phyloP scores from a whole-genome alignment of 2,329 filamentous ascomycete species.

The Alternaria dauci region DNA sequence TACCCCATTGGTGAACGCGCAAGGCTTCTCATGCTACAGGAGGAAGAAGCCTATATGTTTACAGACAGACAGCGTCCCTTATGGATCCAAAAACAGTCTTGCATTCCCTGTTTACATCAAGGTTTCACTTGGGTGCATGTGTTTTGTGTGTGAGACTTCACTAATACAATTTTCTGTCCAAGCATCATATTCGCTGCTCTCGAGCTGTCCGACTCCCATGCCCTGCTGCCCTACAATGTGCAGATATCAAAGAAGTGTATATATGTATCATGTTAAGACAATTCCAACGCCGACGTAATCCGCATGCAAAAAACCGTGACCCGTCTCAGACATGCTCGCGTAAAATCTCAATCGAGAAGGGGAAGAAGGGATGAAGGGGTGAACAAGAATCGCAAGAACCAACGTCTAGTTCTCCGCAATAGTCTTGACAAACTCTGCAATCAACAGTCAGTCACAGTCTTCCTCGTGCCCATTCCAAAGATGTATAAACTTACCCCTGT shows the following conservation, averaged over 20 bases:
- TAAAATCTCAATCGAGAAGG: slow-evolving; percentile 7
- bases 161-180: neutral
- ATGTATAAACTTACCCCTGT: slow-evolving; percentile 72
- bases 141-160: neutral
- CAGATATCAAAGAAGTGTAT: slow-evolving; percentile 10
- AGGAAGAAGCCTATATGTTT: slow-evolving; percentile 29
- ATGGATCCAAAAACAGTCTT: slow-evolving; percentile 44
- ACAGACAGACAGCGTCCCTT: slow-evolving; percentile 37
- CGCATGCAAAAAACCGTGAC: slow-evolving; percentile 36
- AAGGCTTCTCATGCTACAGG: slow-evolving; percentile 44
- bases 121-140: neutral
- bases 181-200: neutral
- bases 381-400: neutral
- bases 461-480: neutral
- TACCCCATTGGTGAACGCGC: slow-evolving; percentile 45
- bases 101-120: slow-evolving; percentile 5
- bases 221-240: slow-evolving; percentile 7
- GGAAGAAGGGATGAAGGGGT: neutral
- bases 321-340: slow-evolving; percentile 34
- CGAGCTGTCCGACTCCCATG: slow-evolving; percentile 1
- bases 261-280: slow-evolving; percentile 13
- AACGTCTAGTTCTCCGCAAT: slow-evolving; percentile 49
- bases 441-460: slow-evolving; percentile 4
- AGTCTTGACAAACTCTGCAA: slow-evolving; percentile 51
- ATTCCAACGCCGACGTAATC: slow-evolving; percentile 39